Evolutionary conservation across 108 stramenopile species (phyloP), one percentile per base, ranked within the genome.

Genomic region (Skeletonema costatum): DNA sequence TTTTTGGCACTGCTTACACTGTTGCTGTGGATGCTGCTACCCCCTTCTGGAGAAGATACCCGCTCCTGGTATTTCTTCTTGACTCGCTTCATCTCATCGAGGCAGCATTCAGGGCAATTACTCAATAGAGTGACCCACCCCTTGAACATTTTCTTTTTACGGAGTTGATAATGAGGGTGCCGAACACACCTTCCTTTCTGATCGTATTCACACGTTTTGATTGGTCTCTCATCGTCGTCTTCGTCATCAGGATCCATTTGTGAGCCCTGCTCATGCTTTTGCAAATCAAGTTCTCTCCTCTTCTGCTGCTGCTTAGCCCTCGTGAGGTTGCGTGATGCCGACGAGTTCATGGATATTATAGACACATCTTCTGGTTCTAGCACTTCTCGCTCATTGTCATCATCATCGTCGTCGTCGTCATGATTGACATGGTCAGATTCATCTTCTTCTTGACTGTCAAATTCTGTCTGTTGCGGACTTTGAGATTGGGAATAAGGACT

Each of bases 51-150:
- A 9, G 53, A 56, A 21, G 9, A 56, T 21, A 29, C 53, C 25
- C n/a, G 53, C 25, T 38, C 51, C 30, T 35, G 11, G 13, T 73
- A 51, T 7, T 68, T 65, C 21, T 72, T 66, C 71, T 71, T 71
- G 13, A 78, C 65, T 33, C 73, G 60, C 19, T 68, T 61, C 70
- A 81, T 81, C 25, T 81, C 80, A 38, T 81, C 74, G 21, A 81
- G 68, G 60, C 80, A 81, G 19, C 80, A 81, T 71, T 81, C 80
- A 6, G 80, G 80, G 53, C 80, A 81, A 35, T 74, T 68, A 53
- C 63, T 65, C 19, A 81, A 38, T 31, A 81, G 33, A 6, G 70
- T 64, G 5, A 53, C 32, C 80, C 80, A 81, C 14, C 68, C 73
- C 3, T 66, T 41, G 53, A 74, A 56, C 29, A 81, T 14, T 32